These are phyloP conservation scores for Curvularia lunata DNA, from an alignment of 2,329 filamentous ascomycete genomes.

Conservation along the genomic window DNA sequence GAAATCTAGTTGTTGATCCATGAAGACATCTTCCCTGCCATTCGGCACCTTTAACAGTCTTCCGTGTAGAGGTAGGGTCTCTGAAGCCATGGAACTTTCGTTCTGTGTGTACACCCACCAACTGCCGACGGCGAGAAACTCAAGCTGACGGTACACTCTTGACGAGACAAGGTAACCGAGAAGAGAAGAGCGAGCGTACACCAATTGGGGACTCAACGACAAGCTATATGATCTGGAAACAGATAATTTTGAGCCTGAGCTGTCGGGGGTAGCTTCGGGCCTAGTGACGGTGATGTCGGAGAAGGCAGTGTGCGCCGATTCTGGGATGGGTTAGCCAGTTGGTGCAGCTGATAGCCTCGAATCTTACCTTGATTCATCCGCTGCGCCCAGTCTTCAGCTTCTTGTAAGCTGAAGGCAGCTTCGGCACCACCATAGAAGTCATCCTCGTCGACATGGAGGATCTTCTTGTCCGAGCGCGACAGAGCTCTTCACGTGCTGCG, in stretches of 20 bases:
- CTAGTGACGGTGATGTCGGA: slow-evolving; percentile 45
- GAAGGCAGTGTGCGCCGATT: slow-evolving; percentile 30
- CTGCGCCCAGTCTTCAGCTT: slow-evolving; percentile 76
- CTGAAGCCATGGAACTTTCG: slow-evolving; percentile 8
- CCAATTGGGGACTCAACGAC: slow-evolving; percentile 81
- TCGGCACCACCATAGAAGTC: slow-evolving; percentile 86
- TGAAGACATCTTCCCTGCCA: slow-evolving; percentile 90
- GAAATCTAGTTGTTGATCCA: slow-evolving; percentile 74
- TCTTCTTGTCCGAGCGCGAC: slow-evolving; percentile 88
- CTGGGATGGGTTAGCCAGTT: slow-evolving; percentile 23
- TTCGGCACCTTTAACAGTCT: slow-evolving; percentile 77
- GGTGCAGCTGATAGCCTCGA: not conserved
- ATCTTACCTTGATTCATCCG: slow-evolving; percentile 47
- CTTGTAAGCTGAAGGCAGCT: slow-evolving; percentile 82
- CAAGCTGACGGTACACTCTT: slow-evolving; percentile 83
- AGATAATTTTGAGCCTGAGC: slow-evolving; percentile 55
- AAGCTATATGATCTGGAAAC: slow-evolving; percentile 80
- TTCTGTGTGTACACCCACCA: slow-evolving; percentile 74
- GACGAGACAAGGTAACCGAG: slow-evolving; percentile 86
- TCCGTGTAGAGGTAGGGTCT: slow-evolving; percentile 11
- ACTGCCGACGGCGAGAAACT: slow-evolving; percentile 90
- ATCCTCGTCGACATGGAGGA: slow-evolving; percentile 88
- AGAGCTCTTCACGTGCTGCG: slow-evolving; percentile 76
- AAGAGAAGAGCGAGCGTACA: slow-evolving; percentile 82
- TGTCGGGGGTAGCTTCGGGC: slow-evolving; percentile 28